Conservation (phyloP, 2,329 filamentous ascomycete genomes). For the Graphiopsis chlorocephala region DNA sequence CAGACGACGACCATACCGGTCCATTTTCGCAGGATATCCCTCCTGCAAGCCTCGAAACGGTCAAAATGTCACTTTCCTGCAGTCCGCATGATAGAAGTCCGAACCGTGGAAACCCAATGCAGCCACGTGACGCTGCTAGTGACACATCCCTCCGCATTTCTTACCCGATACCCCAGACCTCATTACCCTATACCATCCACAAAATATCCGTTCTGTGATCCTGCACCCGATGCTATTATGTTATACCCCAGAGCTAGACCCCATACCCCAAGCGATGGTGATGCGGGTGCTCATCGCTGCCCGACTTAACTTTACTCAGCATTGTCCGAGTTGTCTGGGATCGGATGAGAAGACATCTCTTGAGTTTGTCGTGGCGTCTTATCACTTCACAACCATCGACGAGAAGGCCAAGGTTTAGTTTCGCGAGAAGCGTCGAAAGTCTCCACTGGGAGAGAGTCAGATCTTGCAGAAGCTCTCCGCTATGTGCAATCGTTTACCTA, state of each 20-base stretch:
- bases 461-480: not conserved
- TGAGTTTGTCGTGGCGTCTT: not conserved
- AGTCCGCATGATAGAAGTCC: slow-evolving; percentile 1
- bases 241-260: slow-evolving; percentile 10
- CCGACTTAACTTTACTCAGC: not conserved
- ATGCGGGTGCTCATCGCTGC: not conserved
- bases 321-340: not conserved
- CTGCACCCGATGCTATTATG: not conserved
- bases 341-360: not conserved
- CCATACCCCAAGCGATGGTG: not conserved
- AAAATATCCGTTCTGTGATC: not conserved
- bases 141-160: slow-evolving; percentile 8
- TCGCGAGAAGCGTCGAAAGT: not conserved
- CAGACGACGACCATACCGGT: not conserved
- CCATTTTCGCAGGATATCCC: not conserved
- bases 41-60: not conserved
- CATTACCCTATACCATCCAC: not conserved
- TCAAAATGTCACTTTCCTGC: not conserved
- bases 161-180: slow-evolving; percentile 7
- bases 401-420: not conserved
- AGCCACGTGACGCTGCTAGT: not conserved
- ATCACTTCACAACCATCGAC: not conserved
- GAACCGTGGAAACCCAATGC: not conserved
- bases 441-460: not conserved
- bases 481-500: not conserved